These are phyloP conservation scores for Amanita jacksonii DNA, from an alignment of 768 basidiomycete genomes.

Conservation along the genomic window DNA sequence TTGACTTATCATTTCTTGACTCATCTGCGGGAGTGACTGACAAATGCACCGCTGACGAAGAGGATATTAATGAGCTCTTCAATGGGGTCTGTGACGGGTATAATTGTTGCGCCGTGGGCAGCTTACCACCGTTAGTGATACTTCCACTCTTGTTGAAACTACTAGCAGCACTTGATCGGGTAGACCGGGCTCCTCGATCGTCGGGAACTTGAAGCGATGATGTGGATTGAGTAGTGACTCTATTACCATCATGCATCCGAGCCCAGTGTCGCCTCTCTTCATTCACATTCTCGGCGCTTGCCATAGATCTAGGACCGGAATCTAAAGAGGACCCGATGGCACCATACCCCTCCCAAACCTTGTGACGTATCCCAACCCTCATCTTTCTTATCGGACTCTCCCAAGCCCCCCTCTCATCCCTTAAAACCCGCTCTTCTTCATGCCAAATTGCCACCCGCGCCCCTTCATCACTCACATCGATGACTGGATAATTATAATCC, in stretches of 20 bases:
- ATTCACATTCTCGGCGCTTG: neutral
- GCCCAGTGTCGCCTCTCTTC: conserved; percentile 3
- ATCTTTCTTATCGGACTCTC: conserved; percentile 48
- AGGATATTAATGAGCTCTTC: neutral
- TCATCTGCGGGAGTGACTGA: too few relatives aligned
- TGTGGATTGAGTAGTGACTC: conserved; percentile 3
- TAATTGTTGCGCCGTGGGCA: conserved; percentile 14
- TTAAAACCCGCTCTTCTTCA: conserved; percentile 78
- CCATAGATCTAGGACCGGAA: neutral
- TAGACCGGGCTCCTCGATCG: neutral
- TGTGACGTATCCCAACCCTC: conserved; percentile 28
- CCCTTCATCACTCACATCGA: conserved; percentile 77
- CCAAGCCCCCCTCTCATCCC: conserved; percentile 67
- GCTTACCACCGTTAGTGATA: conserved; percentile 7
- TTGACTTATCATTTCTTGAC: neutral
- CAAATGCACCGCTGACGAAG: too few relatives aligned
- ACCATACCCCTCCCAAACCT: conserved; percentile 48
- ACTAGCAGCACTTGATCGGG: neutral
- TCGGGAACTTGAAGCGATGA: neutral
- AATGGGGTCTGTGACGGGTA: conserved; percentile 22
- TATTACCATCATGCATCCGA: conserved; percentile 11
- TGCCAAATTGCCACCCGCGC: conserved; percentile 63
- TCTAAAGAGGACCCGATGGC: conserved; percentile 29
- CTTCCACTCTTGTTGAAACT: conserved; percentile 5
- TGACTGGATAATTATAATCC: conserved; percentile 83